Conservation (phyloP, 106 monocot genomes). For the Dendrobium nobile region DNA sequence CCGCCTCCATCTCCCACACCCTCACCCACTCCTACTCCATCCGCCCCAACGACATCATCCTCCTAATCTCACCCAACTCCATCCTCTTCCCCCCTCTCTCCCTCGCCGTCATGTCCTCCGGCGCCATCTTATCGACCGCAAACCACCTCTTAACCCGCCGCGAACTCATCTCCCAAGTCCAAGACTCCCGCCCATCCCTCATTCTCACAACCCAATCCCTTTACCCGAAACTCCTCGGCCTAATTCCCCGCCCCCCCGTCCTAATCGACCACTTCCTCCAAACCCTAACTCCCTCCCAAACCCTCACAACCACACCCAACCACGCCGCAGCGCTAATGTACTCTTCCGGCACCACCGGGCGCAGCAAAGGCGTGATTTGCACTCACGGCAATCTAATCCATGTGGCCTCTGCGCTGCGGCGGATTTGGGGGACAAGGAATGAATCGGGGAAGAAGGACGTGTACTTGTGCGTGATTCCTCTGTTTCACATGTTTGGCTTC, state of each 20-base stretch:
- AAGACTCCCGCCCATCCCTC: slow-evolving; percentile 37
- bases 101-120: slow-evolving; percentile 55
- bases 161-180: slow-evolving; percentile 45
- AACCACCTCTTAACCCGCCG: slow-evolving; percentile 51
- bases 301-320: neutral
- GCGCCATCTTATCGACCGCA: slow-evolving; percentile 55
- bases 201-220: slow-evolving; percentile 44
- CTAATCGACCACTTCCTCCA: slow-evolving; percentile 32
- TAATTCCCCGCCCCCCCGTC: slow-evolving; percentile 14
- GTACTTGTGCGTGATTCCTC: slow-evolving; percentile 51
- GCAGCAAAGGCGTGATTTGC: slow-evolving; percentile 56
- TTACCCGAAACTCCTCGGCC: slow-evolving; percentile 18
- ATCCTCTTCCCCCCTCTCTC: slow-evolving; percentile 48
- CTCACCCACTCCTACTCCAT: slow-evolving; percentile 19
- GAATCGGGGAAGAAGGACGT: slow-evolving; percentile 16
- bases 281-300: neutral
- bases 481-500: slow-evolving; percentile 85
- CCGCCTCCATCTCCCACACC: slow-evolving; percentile 18
- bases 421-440: slow-evolving; percentile 13
- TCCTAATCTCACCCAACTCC: slow-evolving; percentile 46
- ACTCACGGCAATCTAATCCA: slow-evolving; percentile 54
- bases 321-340: slow-evolving; percentile 58
- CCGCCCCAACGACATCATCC: slow-evolving; percentile 34
- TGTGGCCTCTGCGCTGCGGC: slow-evolving; percentile 29
- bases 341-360: slow-evolving; percentile 87